These are phyloP conservation scores for Claviceps sp. DNA, from an alignment of 2,329 filamentous ascomycete genomes.

Conservation along the genomic window DNA sequence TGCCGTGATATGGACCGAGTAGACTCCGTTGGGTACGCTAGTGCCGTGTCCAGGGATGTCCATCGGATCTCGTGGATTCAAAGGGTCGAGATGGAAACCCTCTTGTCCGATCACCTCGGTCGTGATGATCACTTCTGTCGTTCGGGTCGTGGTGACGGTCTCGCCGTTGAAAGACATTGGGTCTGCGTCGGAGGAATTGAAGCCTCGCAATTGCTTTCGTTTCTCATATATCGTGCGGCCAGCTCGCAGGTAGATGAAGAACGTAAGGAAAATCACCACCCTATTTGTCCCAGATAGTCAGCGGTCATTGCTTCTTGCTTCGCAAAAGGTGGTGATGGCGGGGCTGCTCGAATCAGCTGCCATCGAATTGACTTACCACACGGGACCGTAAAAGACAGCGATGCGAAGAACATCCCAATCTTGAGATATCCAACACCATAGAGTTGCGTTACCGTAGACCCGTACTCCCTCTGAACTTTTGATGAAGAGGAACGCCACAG, in stretches of 20 bases:
- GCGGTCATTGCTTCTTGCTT: background rate
- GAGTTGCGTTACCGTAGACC: slow-evolving; percentile 60
- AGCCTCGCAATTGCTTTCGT: slow-evolving; percentile 45
- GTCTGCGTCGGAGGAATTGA: slow-evolving; percentile 34
- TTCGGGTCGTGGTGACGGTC: slow-evolving; percentile 36
- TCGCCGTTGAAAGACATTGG: slow-evolving; percentile 27
- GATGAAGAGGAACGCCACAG: slow-evolving; percentile 55
- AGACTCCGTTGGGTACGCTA: slow-evolving; percentile 18
- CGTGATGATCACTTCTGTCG: slow-evolving; percentile 52
- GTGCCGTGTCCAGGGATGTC: slow-evolving; percentile 5
- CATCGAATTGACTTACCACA: slow-evolving; percentile 35
- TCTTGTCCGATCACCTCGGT: slow-evolving; percentile 25
- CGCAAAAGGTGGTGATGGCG: no score
- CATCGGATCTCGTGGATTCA: slow-evolving; percentile 10
- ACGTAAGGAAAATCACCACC: slow-evolving; percentile 46
- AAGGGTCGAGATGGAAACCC: slow-evolving; percentile 13
- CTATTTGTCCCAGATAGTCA: slow-evolving; percentile 19
- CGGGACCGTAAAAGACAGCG: slow-evolving; percentile 58
- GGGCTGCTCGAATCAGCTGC: no score
- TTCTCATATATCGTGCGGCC: slow-evolving; percentile 55
- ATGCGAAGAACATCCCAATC: slow-evolving; percentile 62
- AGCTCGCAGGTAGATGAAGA: slow-evolving; percentile 53
- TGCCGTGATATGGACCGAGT: slow-evolving; percentile 39
- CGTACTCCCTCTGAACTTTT: slow-evolving; percentile 33
- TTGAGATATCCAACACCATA: slow-evolving; percentile 69